Evolutionary conservation across 768 basidiomycete species (phyloP), one percentile per base, ranked within the genome.

Genomic region (Fomitopsis pulvina): DNA sequence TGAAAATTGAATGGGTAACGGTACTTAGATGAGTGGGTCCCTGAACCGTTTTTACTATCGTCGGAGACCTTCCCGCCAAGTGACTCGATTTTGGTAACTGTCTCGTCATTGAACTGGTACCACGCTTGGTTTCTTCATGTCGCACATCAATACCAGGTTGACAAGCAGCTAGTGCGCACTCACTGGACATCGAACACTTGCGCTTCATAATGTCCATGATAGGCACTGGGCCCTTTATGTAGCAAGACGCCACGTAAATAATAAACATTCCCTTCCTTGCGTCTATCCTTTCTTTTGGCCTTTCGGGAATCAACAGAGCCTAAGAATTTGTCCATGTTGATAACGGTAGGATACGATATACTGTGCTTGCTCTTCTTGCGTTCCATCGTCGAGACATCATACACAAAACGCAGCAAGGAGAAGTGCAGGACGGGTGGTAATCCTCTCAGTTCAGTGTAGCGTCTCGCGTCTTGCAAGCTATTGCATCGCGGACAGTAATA

Each of bases 41-140:
- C 70, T 63, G 43, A 18, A 20, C 53, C 58, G 0, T 58, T 41
- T 54, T 72, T 60, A 61, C 68, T 58, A 32, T 59, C 44, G 48
- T 53, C 57, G 34, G 61, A 18, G 57, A 46, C 60, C 48, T 75
- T 77, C 49, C 79, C 74, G 25, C 76, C 76, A 3, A 83, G 69
- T 24, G 72, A 67, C 43, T 77, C 70, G 48, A 85, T 79, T 57
- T 73, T 77, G 0, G 81, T 82, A 3, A 95, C 90, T 3, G 68
- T 66, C 63, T 97, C 95, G 61, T 98, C 95, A 58, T 95, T 93
- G 67, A 92, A 98, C 52, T 86, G 82, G 62, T 83, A 94, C 94
- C 95, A 98, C 16, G 83, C 74, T 34, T 75, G 65, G 42, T 74
- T 74, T 45, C 87, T 91, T 51, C 29, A n/a, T n/a, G n/a, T n/a